Percentiles rank a stretch among this genome's conserved stretches.
Conservation (phyloP, 768 basidiomycete genomes). For the Boletales sp. region DNA sequence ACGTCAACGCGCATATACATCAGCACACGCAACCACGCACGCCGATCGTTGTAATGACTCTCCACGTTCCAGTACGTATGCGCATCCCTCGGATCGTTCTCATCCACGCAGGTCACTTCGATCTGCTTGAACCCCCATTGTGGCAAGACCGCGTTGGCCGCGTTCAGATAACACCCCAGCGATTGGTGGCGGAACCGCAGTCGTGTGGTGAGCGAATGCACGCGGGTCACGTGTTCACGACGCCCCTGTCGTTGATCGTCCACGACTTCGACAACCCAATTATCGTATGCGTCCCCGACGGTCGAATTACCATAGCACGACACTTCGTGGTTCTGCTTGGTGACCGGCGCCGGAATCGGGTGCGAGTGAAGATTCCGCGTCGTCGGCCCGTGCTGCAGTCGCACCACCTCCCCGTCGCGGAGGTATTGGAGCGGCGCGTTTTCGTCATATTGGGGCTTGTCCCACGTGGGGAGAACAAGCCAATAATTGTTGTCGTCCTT, state of each 20-base stretch:
- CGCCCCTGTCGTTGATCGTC: constrained; percentile 77
- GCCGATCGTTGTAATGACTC: constrained; percentile 91
- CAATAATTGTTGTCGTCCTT: constrained; percentile 98
- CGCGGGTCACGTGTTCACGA: constrained; percentile 53
- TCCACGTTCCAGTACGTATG: constrained; percentile 99
- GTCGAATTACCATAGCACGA: constrained; percentile 92
- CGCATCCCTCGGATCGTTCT: constrained; percentile 72
- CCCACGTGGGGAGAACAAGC: constrained; percentile 78
- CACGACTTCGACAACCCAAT: constrained; percentile 92
- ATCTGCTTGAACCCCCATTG: constrained; percentile 99
- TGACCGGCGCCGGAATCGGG: constrained; percentile 78
- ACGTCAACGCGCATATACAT: neutral
- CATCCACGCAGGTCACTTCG: constrained; percentile 91
- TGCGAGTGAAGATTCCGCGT: constrained; percentile 93
- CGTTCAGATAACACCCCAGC: constrained; percentile 85
- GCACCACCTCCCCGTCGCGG: constrained; percentile 70
- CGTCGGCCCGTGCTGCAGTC: constrained; percentile 80
- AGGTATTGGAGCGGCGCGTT: constrained; percentile 68
- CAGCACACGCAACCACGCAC: constrained; percentile 47
- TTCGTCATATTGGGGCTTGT: constrained; percentile 61
- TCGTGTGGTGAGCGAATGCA: constrained; percentile 90
- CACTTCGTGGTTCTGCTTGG: constrained; percentile 88
- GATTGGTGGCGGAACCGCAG: constrained; percentile 76
- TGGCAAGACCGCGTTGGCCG: constrained; percentile 84
- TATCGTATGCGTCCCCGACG: constrained; percentile 82